Base-by-base conservation (phyloP, 108 stramenopile species). In the Fistulifera pelliculosa region DNA sequence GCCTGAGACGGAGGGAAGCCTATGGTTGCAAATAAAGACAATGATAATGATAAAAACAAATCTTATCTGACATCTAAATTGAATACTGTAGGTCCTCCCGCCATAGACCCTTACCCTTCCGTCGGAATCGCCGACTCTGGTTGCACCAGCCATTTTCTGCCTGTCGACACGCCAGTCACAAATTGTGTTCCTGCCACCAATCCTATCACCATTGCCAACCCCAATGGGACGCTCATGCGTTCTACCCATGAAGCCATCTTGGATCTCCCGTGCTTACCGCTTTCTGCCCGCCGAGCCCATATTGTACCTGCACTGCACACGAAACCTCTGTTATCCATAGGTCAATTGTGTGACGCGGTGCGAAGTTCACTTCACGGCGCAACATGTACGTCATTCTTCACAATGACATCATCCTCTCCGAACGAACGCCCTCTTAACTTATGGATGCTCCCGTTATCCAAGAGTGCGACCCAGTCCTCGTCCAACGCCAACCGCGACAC, bases 331-430 rank as follows among this genome's bases (percentile, higher is more conserved):
- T 47, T 58, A 5, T 58, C 57, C 57, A 44, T 58, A 8, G 57
- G 57, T n/a, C 42, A 44, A 48, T 27, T 58, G 17, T 58, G 57
- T 22, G 57, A 58, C 24, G 57, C 42, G 57, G 12, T 58, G 57
- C 26, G 7, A 2, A 3, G 57, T 27, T 14, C 18, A 16, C 44
- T 47, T 58, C 26, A 13, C 14, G 1, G 44, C 42, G 16, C 3
- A 44, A 16, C 42, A 16, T 55, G 3, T 5, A 18, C 54, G 39
- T 55, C 5, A 47, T 47, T 55, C n/a, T 17, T 25, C 4, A 55
- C 31, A 41, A 7, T 2, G 3, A 5, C 7, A 5, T 51, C 7
- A n/a, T 51, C 25, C 50, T 51, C 25, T 27, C 25, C 22, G 54
- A n/a, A n/a, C n/a, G 54, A 6, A 28, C 45, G 14, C 54, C 43